These are phyloP conservation scores for Casuarina equisetifolia DNA, from an alignment of 306 rosid species.

Conservation along the genomic window DNA sequence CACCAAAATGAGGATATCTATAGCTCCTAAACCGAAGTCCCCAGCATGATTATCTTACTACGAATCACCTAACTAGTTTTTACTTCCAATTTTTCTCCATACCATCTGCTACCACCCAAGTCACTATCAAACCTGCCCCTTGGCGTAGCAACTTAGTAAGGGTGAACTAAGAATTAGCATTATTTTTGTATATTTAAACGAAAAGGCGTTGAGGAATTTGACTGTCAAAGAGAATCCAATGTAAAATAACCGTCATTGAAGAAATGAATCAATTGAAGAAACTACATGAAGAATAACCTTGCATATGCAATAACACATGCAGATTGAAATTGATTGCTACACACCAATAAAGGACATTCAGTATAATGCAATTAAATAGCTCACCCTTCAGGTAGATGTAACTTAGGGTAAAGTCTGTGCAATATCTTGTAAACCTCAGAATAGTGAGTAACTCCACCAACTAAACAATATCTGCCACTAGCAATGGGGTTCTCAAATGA, in stretches of 20 bases:
- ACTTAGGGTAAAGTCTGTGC: slow-evolving; percentile 48
- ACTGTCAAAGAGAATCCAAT: no score
- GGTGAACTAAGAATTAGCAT: neutral
- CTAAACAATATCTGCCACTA: slow-evolving; percentile 63
- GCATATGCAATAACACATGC: neutral
- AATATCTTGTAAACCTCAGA: slow-evolving; percentile 51
- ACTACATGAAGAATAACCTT: neutral
- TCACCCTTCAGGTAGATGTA: slow-evolving; percentile 62
- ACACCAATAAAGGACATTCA: neutral
- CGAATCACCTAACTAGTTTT: neutral
- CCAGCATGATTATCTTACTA: neutral
- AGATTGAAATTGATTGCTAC: neutral
- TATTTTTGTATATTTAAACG: no score
- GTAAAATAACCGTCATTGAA: neutral
- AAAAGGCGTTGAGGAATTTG: no score
- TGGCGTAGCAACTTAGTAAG: neutral
- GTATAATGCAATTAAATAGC: slow-evolving; percentile 1
- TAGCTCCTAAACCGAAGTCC: neutral
- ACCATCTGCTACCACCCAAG: neutral
- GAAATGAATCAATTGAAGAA: neutral
- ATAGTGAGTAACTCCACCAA: slow-evolving; percentile 50
- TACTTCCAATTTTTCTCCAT: no score
- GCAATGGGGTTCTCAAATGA: slow-evolving; percentile 82
- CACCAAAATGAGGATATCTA: neutral
- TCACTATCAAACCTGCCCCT: neutral